Evolutionary conservation across 139 green algal genomes (phyloP).

Genomic region (Auxenochlorella protothecoides): DNA sequence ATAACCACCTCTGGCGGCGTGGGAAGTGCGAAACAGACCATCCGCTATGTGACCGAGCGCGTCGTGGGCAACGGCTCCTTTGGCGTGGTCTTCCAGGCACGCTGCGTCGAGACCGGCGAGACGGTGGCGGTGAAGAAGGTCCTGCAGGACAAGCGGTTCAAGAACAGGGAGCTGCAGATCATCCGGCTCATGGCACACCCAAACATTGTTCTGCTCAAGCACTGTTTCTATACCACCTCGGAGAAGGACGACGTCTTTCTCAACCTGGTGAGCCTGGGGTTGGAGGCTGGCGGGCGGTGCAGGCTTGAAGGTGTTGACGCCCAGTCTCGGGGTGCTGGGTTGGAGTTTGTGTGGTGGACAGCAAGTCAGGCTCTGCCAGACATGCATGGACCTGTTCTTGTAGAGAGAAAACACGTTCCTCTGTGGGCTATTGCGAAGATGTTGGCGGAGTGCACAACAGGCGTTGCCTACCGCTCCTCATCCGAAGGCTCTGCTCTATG

Average conservation of each 20-base stretch:
- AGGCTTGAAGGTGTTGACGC: too few species aligned
- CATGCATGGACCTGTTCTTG: not conserved
- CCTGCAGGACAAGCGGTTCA: constrained; percentile 98
- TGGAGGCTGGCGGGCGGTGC: too few species aligned
- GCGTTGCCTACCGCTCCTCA: too few species aligned
- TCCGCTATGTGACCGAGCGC: constrained; percentile 80
- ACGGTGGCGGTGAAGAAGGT: constrained; percentile 99
- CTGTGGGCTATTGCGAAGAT: too few species aligned
- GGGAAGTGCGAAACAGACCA: constrained; percentile 33
- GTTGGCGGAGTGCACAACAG: too few species aligned
- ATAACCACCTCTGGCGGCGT: constrained; percentile 29
- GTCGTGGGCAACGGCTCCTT: constrained; percentile 98
- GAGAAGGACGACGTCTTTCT: constrained; percentile 81
- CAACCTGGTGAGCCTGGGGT: constrained; percentile 68
- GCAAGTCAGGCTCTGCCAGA: not conserved
- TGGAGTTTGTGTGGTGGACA: not conserved
- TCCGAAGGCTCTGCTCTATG: too few species aligned
- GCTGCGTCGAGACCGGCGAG: constrained; percentile 87
- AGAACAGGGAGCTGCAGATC: constrained; percentile 99
- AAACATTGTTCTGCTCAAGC: constrained; percentile 93
- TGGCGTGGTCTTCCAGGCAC: constrained; percentile 93
- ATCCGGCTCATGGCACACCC: constrained; percentile 94
- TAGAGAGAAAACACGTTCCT: too few species aligned
- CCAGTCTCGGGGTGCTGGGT: not conserved
- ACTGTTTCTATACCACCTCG: constrained; percentile 92